These are phyloP conservation scores for Ophiostoma ulmi DNA, from an alignment of 2,329 filamentous ascomycete genomes.

Conservation along the genomic window DNA sequence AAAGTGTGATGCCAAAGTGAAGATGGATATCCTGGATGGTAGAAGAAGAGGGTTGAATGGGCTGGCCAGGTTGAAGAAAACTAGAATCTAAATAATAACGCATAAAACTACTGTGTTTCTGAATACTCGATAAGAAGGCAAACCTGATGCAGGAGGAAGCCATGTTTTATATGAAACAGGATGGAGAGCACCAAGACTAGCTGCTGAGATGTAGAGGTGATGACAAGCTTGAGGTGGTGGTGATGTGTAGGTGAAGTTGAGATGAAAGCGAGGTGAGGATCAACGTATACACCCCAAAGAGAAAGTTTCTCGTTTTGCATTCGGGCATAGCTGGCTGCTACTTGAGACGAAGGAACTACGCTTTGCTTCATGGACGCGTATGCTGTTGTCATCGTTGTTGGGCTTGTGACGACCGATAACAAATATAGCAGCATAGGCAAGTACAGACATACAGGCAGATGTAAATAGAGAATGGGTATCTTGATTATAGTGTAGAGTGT, in stretches of 20 bases:
- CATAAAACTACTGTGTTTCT: too few species aligned
- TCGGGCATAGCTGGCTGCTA: too few species aligned
- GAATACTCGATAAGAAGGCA: too few species aligned
- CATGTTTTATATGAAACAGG: neutral
- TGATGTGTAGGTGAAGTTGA: neutral
- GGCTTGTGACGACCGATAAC: neutral
- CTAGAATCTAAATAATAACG: too few species aligned
- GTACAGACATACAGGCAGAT: neutral
- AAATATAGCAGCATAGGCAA: neutral
- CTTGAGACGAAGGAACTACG: neutral
- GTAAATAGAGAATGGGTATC: neutral
- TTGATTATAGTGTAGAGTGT: neutral
- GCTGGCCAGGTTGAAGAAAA: too few species aligned
- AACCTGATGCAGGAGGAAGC: too few species aligned
- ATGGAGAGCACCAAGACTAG: neutral
- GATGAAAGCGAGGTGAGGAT: neutral
- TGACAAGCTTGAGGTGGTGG: neutral
- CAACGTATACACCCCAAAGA: neutral
- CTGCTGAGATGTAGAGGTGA: neutral
- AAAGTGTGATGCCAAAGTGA: too few species aligned
- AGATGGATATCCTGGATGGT: too few species aligned
- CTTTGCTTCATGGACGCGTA: neutral
- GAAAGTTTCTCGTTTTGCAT: too few species aligned
- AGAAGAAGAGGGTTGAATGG: too few species aligned
- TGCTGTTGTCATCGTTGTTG: neutral